phyloP scores from a whole-genome alignment of 768 basidiomycete species.

The Lepiota subincarnata region DNA sequence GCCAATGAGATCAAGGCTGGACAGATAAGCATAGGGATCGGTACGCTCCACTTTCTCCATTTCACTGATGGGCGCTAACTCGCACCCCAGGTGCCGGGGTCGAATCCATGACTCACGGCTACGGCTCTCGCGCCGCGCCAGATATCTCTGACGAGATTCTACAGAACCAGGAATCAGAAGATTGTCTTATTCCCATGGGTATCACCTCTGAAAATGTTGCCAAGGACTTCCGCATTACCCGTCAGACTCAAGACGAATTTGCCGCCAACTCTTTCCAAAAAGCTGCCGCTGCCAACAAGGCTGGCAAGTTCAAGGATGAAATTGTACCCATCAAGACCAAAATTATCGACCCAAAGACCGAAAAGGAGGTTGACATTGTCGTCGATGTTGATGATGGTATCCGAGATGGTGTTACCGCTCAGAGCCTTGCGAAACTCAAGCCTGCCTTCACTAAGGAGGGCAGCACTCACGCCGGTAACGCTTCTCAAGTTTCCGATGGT shows the following conservation, averaged over 20 bases:
- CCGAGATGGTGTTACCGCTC: constrained; percentile 76
- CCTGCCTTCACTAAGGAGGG: constrained; percentile 80
- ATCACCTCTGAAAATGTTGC: constrained; percentile 96
- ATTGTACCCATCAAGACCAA: constrained; percentile 78
- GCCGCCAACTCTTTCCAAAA: constrained; percentile 83
- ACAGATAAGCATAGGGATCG: constrained; percentile 88
- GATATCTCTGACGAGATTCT: constrained; percentile 64
- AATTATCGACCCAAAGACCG: constrained; percentile 69
- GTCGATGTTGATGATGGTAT: constrained; percentile 86
- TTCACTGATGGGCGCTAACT: constrained; percentile 7
- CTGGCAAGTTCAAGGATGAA: constrained; percentile 78
- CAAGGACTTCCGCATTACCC: constrained; percentile 66
- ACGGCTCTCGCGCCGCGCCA: constrained; percentile 53
- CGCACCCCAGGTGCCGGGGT: constrained; percentile 65
- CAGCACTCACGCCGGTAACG: constrained; percentile 77
- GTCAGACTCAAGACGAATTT: constrained; percentile 78
- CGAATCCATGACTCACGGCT: constrained; percentile 86
- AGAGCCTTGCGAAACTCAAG: constrained; percentile 77
- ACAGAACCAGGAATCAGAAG: constrained; percentile 62
- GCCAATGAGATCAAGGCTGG: constrained; percentile 75
- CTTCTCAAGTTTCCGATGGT: constrained; percentile 89
- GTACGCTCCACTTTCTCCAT: constrained; percentile 34
- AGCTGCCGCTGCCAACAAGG: constrained; percentile 75
- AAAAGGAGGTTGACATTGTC: constrained; percentile 58
- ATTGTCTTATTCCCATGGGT: constrained; percentile 87